These are phyloP conservation scores for Xanthoconium purpureum DNA, from an alignment of 768 basidiomycete species.

Conservation along the genomic window DNA sequence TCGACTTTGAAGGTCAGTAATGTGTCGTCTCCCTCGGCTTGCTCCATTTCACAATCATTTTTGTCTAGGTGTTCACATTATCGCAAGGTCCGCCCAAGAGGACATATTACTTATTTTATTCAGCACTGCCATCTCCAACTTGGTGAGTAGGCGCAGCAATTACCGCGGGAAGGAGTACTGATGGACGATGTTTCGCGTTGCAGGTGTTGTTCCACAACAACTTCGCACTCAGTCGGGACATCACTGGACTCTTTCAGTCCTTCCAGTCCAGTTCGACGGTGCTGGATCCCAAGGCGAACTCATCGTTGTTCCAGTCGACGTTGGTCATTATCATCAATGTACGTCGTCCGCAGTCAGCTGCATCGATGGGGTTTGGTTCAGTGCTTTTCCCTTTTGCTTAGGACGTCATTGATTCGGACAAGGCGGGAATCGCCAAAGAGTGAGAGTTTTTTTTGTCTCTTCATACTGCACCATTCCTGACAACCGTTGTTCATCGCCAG, in stretches of 20 bases:
- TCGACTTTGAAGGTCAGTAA: constrained; percentile 56
- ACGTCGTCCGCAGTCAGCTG: background rate
- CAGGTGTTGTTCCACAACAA: too few species aligned
- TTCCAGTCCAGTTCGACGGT: too few species aligned
- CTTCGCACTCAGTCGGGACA: too few species aligned
- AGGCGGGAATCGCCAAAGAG: constrained; percentile 56
- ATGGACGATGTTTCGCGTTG: background rate
- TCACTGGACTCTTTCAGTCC: too few species aligned
- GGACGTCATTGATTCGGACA: constrained; percentile 66
- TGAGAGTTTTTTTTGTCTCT: constrained; percentile 27
- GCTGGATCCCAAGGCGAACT: constrained; percentile 56
- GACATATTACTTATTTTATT: constrained; percentile 62
- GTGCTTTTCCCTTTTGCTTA: constrained; percentile 26
- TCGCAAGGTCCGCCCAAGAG: too few species aligned
- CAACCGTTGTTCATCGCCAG: constrained; percentile 23
- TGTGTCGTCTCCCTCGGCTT: too few species aligned
- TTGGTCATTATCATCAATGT: constrained; percentile 65
- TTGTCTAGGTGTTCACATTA: constrained; percentile 53
- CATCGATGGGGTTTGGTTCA: background rate
- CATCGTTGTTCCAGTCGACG: constrained; percentile 55
- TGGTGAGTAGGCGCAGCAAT: constrained; percentile 33
- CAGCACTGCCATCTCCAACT: constrained; percentile 61
- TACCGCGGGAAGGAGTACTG: background rate
- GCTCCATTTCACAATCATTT: background rate
- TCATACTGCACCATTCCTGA: background rate